Base-by-base conservation (phyloP, 768 basidiomycete species). In the Lactarius vividus region DNA sequence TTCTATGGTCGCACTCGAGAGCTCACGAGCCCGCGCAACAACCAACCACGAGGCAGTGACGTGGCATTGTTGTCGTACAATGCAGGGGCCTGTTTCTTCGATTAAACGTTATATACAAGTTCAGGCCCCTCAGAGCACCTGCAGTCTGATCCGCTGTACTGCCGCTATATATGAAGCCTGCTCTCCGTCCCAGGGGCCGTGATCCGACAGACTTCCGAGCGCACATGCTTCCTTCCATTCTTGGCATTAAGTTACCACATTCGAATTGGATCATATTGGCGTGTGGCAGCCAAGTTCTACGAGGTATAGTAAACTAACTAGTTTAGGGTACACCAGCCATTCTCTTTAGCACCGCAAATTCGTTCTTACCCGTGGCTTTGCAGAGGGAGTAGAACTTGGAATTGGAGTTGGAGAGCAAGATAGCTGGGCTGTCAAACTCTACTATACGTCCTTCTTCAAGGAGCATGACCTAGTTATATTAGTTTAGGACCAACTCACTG, bases 371-470 rank as follows among this genome's bases (percentile, higher is more conserved):
- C 1, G 89, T 87, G 16, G 89, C 89, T 74, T 85, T 88, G 75
- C 89, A 92, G 16, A 92, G 75, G 0, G 80, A 76, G 66, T 91
- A 78, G 76, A 91, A 91, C 67, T 81, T 84, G 37, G 88, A 89
- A 15, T 76, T 73, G 3, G 82, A 69, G 68, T 92, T 75, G n/a
- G 79, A 77, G 26, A 92, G 80, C 59, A 92, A 77, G 1, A 74
- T 76, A 0, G 76, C 79, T 0, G 90, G 89, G 79, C 75, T 82
- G 72, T 89, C 89, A 71, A 88, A 94, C 71, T 94, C 93, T 4
- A 83, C 81, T 53, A 95, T 91, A 2, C 82, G 82, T 5, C 93
- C 92, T 73, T 90, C 81, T 57, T 93, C 91, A 29, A 94, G 80
- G 8, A 92, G 77, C 84, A 91, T 85, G 49, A 92, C 85, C 89